Evolutionary conservation across 345 rosid species (phyloP).

Genomic region (Eutrema yunnanense): DNA sequence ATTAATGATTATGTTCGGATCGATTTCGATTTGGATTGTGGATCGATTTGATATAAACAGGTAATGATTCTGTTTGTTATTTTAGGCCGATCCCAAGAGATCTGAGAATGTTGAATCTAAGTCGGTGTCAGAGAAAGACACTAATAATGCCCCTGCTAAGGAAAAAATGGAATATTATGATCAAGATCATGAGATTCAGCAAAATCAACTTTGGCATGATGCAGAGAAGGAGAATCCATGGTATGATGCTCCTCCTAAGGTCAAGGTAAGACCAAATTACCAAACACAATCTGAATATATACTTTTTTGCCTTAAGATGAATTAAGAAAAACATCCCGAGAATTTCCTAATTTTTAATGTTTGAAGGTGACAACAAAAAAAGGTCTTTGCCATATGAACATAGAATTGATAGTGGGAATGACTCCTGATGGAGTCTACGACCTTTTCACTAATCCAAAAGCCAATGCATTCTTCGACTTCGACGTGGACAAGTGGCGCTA

Average conservation of each 20-base stretch:
- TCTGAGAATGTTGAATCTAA: constrained; percentile 27
- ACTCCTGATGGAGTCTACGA: background rate
- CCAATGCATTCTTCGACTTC: no score
- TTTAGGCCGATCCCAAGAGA: constrained; percentile 43
- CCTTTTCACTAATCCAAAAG: no score
- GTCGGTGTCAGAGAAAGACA: background rate
- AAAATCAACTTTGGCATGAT: constrained; percentile 52
- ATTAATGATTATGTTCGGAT: no score
- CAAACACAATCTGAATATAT: no score
- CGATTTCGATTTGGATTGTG: no score
- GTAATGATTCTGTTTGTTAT: background rate
- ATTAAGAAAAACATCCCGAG: no score
- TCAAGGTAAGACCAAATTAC: constrained; percentile 31
- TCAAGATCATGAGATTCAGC: constrained; percentile 35
- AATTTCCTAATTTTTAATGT: background rate
- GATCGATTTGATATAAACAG: background rate
- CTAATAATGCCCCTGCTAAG: background rate
- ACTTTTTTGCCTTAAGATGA: no score
- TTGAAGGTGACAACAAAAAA: constrained; percentile 57
- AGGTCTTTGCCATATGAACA: constrained; percentile 5
- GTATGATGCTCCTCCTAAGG: constrained; percentile 44
- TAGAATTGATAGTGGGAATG: background rate
- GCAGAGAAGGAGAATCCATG: constrained; percentile 32
- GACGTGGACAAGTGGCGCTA: no score
- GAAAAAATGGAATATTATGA: background rate